Conservation (phyloP, 2,329 filamentous ascomycete genomes). For the Huntiella omanensis region DNA sequence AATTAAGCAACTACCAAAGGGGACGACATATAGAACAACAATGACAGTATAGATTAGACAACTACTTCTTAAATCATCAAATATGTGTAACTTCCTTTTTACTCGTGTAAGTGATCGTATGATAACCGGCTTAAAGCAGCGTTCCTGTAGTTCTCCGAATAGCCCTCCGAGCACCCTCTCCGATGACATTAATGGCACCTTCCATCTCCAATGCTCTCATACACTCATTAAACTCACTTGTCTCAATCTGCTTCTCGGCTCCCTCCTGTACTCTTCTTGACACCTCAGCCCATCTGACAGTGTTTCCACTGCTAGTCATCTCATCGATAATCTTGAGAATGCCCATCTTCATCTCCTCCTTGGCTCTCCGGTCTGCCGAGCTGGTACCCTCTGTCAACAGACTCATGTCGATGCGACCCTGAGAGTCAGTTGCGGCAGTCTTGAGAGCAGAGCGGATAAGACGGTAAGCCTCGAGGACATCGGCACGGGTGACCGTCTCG, state of each 20-base stretch:
- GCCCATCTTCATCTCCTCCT: conserved; percentile 58
- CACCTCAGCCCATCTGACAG: conserved; percentile 63
- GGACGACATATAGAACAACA: not conserved
- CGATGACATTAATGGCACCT: conserved; percentile 59
- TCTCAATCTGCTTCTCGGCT: conserved; percentile 52
- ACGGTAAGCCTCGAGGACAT: conserved; percentile 79
- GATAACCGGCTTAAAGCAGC: not conserved
- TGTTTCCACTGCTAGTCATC: conserved; percentile 44
- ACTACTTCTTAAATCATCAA: not conserved
- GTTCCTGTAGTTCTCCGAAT: conserved; percentile 23
- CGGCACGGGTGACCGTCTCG: conserved; percentile 52
- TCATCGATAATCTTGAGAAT: conserved; percentile 63
- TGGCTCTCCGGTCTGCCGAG: conserved; percentile 64
- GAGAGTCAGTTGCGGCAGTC: conserved; percentile 84
- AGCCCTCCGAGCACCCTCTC: conserved; percentile 67
- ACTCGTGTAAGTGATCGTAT: not conserved
- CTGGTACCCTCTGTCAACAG: conserved; percentile 87
- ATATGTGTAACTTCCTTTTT: not conserved
- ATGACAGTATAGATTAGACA: not conserved
- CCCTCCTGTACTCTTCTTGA: conserved; percentile 53
- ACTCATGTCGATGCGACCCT: conserved; percentile 93
- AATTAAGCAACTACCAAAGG: not conserved
- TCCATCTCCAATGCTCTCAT: conserved; percentile 69
- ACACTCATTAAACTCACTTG: conserved; percentile 64
- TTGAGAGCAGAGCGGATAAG: conserved; percentile 89